Base-by-base conservation (phyloP, 768 basidiomycete genomes). In the Leccinellum luteum region DNA sequence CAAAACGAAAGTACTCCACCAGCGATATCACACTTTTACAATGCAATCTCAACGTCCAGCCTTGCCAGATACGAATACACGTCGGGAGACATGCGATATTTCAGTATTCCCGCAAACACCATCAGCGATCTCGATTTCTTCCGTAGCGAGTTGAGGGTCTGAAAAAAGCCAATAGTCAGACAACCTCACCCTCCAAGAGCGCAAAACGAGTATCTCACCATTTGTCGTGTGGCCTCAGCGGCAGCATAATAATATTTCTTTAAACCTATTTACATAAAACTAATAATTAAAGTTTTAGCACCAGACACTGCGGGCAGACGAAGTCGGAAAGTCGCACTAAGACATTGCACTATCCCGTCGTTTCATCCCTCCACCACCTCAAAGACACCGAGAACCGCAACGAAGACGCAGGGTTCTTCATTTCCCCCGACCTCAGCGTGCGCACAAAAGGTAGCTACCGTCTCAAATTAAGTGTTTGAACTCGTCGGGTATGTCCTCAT, bases 381-480 rank as follows among this genome's bases (percentile, higher is more conserved):
- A 96, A 94, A 68, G 92, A 86, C 48, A 70, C 80, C 30, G 85
- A 87, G 60, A 79, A 84, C 60, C 74, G 76, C 54, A 79, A 79
- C 60, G 69, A 77, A 69, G 90, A 92, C 65, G 92, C 92, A 8
- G 94, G 92, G 0, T 94, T 95, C 77, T 98, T 98, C 67, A 93
- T 97, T 31, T 98, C 98, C 65, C 95, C 95, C 1, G 95, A 97
- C 71, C 80, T 98, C 25, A 90, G 89, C 59, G 92, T 98, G 6
- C 78, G 93, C 58, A 93, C 92, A 3, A 95, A 98, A 72, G 95
- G 95, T 8, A 89, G 87, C 62, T 98, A 95, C 66, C 79, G 72
- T 48, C 72, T 81, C 43, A 88, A 87, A 70, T 76, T 87, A 60
- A 83, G 80, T 98, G 52, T 98, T 90, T 69, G 95, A 98, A 74